A percentile compares a stretch with the other conserved stretches of the same genome.
Evolutionary conservation across 179 eudicot genomes (phyloP).

Genomic region (Spergularia azorica): DNA sequence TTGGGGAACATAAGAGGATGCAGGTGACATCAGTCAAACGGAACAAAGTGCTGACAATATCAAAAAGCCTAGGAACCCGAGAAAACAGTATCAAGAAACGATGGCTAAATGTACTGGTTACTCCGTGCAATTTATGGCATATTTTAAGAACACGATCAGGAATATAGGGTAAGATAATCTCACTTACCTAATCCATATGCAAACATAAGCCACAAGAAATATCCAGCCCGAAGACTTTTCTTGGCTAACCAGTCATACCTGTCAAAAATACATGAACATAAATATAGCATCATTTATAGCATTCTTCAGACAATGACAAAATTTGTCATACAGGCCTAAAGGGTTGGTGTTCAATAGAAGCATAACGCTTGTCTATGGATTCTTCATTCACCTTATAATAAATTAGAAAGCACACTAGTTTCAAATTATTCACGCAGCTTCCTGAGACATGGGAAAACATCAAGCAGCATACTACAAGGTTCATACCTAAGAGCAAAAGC

Average conservation of each 20-base stretch:
- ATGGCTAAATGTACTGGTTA: too few species aligned
- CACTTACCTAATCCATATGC: constrained; percentile 74
- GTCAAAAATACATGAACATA: constrained; percentile 22
- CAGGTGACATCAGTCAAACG: not conserved
- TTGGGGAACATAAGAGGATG: constrained; percentile 5
- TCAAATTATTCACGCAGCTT: not conserved
- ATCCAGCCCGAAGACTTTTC: constrained; percentile 72
- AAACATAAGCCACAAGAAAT: constrained; percentile 79
- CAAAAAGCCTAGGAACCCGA: not conserved
- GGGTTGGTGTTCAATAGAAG: not conserved
- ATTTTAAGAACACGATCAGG: not conserved
- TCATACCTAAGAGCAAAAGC: constrained; percentile 72
- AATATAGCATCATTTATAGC: constrained; percentile 12
- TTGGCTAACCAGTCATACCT: constrained; percentile 91
- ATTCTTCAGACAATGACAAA: not conserved
- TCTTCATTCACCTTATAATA: not conserved
- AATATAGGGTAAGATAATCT: not conserved
- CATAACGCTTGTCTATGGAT: not conserved
- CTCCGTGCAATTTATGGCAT: too few species aligned
- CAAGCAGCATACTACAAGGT: not conserved
- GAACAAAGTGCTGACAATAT: too few species aligned
- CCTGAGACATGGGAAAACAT: not conserved
- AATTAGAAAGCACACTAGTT: not conserved
- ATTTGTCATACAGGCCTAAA: not conserved
- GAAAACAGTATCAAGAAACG: not conserved